Conservation (phyloP, 208 protist species). For the Leishmania guyanensis region DNA sequence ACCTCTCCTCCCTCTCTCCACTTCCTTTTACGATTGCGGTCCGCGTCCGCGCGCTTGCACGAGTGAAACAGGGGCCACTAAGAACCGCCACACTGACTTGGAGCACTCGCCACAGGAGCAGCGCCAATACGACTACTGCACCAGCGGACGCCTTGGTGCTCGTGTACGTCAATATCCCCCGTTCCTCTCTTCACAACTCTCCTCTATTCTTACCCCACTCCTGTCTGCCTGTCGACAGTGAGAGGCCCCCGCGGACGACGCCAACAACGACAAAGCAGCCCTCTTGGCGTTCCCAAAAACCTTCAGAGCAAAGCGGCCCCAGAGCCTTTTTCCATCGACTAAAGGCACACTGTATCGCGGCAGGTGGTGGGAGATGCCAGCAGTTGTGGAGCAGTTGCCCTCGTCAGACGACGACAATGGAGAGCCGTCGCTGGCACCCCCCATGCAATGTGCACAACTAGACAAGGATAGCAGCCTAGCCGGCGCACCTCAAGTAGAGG, state of each 20-base stretch:
- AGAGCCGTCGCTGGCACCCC: not conserved
- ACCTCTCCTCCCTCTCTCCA: not conserved
- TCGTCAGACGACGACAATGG: slow-evolving; percentile 25
- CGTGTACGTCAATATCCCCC: not conserved
- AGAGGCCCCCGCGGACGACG: too few species aligned
- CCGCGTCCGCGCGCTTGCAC: not conserved
- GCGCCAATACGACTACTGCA: not conserved
- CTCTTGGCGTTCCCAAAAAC: not conserved
- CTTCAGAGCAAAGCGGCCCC: not conserved
- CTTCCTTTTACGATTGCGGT: not conserved
- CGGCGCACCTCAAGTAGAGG: not conserved
- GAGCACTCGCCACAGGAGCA: not conserved
- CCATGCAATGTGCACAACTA: not conserved
- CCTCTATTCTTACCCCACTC: not conserved
- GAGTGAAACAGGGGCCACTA: not conserved
- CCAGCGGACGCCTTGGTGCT: not conserved
- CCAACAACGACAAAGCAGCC: not conserved
- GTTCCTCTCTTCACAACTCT: not conserved
- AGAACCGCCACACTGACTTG: not conserved
- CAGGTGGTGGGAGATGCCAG: slow-evolving; percentile 20
- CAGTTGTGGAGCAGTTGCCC: slow-evolving; percentile 24
- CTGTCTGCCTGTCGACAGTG: not conserved
- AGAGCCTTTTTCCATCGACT: not conserved
- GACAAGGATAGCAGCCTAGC: not conserved
- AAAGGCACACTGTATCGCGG: not conserved